Conservation (phyloP, 495 filamentous ascomycete species). For the Lichenothelia convexa region DNA sequence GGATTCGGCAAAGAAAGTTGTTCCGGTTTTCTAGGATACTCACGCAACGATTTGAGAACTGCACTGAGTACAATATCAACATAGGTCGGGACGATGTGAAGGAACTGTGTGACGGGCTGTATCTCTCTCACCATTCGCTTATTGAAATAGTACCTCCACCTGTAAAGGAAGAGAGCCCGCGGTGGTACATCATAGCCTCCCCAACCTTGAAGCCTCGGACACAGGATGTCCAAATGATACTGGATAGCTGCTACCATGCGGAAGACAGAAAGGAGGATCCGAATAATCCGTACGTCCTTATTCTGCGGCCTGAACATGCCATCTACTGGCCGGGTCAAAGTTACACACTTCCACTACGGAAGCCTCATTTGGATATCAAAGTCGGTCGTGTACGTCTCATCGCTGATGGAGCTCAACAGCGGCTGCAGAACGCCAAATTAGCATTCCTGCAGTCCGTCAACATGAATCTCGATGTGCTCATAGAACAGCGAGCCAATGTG, state of each 20-base stretch:
- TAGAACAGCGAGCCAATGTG: conserved; percentile 84
- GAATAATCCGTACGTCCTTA: conserved; percentile 60
- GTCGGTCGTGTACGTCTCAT: conserved; percentile 73
- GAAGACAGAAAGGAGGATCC: conserved; percentile 52
- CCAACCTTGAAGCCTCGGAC: conserved; percentile 54
- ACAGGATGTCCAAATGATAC: conserved; percentile 63
- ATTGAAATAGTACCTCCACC: conserved; percentile 32
- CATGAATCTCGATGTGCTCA: conserved; percentile 66
- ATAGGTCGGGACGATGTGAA: conserved; percentile 44
- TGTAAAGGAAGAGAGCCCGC: conserved; percentile 17
- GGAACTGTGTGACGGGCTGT: conserved; percentile 63
- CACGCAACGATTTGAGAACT: conserved; percentile 85
- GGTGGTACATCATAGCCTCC: conserved; percentile 68
- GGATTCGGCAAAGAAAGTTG: conserved; percentile 77
- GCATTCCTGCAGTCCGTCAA: conserved; percentile 60
- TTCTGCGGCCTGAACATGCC: conserved; percentile 63
- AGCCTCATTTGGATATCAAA: conserved; percentile 71
- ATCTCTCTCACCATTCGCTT: conserved; percentile 73
- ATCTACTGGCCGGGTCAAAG: conserved; percentile 69
- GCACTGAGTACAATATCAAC: conserved; percentile 77
- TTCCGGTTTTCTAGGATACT: conserved; percentile 76
- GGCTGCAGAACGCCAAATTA: conserved; percentile 57
- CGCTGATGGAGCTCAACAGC: conserved; percentile 67
- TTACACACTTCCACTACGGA: conserved; percentile 47
- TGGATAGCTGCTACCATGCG: conserved; percentile 75